These are phyloP conservation scores for Ceratocystis ficicola DNA, from an alignment of 2,329 filamentous ascomycete species.

Conservation along the genomic window DNA sequence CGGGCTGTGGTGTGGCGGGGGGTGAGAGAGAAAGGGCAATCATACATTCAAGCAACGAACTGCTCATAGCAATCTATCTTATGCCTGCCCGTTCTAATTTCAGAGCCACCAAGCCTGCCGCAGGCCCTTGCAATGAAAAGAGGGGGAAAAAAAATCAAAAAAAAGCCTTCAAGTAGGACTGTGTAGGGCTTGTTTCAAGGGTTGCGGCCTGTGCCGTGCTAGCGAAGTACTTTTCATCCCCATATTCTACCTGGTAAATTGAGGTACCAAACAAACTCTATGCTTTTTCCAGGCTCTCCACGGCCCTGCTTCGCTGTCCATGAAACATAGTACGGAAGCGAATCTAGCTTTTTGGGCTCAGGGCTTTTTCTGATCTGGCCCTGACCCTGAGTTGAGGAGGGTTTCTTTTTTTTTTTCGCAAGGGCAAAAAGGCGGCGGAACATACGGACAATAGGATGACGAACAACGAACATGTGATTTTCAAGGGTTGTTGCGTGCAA, in stretches of 20 bases:
- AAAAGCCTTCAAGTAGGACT: neutral
- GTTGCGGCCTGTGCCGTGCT: constrained; percentile 10
- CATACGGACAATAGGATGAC: neutral
- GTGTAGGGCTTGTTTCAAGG: neutral
- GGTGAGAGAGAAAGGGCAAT: neutral
- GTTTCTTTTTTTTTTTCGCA: neutral
- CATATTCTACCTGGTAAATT: neutral
- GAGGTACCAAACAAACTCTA: neutral
- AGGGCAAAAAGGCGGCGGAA: neutral
- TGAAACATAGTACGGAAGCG: neutral
- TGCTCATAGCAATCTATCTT: neutral
- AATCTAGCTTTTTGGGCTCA: neutral
- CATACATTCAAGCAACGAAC: neutral
- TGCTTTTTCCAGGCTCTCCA: neutral
- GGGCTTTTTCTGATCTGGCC: neutral
- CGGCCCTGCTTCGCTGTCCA: neutral
- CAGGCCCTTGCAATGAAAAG: neutral
- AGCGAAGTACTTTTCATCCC: neutral
- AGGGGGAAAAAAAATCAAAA: neutral
- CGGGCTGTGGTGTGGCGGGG: neutral
- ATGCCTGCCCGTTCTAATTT: neutral
- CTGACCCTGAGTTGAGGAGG: neutral
- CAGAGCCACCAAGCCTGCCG: neutral
- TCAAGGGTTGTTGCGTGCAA: neutral
- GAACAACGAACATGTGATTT: neutral